Percentiles rank a stretch among this genome's conserved stretches.
Conservation (phyloP, 2,329 filamentous ascomycete genomes). For the Trichoderma sp. region DNA sequence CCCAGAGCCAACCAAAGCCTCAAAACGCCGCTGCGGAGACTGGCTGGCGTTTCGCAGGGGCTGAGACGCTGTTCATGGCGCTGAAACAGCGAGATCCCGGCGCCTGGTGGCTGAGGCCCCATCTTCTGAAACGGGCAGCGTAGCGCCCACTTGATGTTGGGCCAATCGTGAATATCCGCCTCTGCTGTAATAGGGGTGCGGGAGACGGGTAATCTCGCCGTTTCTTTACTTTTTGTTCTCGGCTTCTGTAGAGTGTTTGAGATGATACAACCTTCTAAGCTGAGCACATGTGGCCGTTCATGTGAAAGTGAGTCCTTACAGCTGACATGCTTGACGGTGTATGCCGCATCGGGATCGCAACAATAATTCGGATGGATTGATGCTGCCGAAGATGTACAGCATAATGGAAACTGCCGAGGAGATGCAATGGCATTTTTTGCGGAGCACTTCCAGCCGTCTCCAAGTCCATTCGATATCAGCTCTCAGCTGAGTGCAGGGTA, state of each 20-base stretch:
- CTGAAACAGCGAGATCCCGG: conserved; percentile 17
- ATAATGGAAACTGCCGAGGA: background rate
- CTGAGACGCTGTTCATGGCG: conserved; percentile 2
- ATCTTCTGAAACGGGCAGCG: conserved; percentile 21
- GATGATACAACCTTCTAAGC: conserved; percentile 5
- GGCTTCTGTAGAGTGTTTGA: background rate
- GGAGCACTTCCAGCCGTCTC: background rate
- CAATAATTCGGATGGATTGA: conserved; percentile 8
- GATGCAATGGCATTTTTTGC: background rate
- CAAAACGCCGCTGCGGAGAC: background rate
- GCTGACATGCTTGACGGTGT: background rate
- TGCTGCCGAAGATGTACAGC: background rate
- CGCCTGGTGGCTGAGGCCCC: conserved; percentile 2
- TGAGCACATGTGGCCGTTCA: background rate
- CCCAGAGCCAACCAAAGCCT: conserved; percentile 9
- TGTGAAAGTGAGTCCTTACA: background rate
- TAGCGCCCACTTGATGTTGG: conserved; percentile 20
- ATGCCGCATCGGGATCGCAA: background rate
- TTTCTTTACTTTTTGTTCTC: background rate
- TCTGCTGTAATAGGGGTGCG: background rate
- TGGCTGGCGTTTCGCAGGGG: conserved; percentile 8
- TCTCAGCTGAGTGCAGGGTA: background rate
- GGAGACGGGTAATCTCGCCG: background rate
- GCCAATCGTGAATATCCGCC: background rate
- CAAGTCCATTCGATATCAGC: background rate